phyloP scores from a whole-genome alignment of 148 eudicot genomes.

The Fagopyrum tataricum region DNA sequence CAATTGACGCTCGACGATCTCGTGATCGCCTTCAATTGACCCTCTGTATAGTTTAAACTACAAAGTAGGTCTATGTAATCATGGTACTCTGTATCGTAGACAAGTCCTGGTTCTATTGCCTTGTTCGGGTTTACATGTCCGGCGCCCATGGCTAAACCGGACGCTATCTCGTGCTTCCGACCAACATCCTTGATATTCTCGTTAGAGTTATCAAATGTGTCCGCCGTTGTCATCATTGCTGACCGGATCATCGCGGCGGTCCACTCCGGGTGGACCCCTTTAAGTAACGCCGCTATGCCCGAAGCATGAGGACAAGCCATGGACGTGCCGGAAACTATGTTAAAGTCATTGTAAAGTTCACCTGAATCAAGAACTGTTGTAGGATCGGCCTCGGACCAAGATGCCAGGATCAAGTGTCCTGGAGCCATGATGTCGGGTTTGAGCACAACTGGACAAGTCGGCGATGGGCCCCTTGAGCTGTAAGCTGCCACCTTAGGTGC shows the following conservation, averaged over 20 bases:
- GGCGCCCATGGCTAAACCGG: slow-evolving; percentile 20
- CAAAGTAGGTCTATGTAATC: slow-evolving; percentile 20
- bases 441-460: slow-evolving; percentile 11
- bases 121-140: slow-evolving; percentile 18
- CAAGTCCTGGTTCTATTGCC: slow-evolving; percentile 24
- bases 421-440: slow-evolving; percentile 24
- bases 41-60: slow-evolving; percentile 16
- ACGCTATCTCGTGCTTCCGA: neutral
- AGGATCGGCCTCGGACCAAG: neutral
- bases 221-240: slow-evolving; percentile 21
- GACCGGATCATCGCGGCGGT: slow-evolving; percentile 21
- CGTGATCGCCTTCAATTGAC: slow-evolving; percentile 12
- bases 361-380: neutral
- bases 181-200: slow-evolving; percentile 11
- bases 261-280: slow-evolving; percentile 21
- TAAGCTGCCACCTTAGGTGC: slow-evolving; percentile 9
- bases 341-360: neutral
- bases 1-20: slow-evolving; percentile 9
- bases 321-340: slow-evolving; percentile 24
- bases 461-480: slow-evolving; percentile 21
- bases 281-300: slow-evolving; percentile 18
- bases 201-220: neutral
- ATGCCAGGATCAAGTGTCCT: neutral
- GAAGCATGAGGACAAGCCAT: slow-evolving; percentile 26
- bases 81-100: slow-evolving; percentile 10